These are phyloP conservation scores for Haematococcus lacustris DNA, from an alignment of 139 green algal species.

Conservation along the genomic window DNA sequence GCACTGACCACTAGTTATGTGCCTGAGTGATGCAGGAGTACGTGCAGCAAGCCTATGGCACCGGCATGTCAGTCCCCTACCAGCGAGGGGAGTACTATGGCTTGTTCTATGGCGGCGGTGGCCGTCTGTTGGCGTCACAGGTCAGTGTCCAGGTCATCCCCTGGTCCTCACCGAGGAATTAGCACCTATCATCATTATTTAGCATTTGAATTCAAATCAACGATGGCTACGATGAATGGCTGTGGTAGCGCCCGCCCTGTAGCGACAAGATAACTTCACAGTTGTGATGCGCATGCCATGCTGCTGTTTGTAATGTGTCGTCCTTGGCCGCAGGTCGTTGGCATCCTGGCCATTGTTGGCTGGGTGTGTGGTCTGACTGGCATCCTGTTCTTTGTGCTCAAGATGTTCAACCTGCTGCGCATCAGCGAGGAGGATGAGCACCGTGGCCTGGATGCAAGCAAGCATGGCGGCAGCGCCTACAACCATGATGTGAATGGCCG, in stretches of 20 bases:
- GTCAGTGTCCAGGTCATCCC: too few species aligned
- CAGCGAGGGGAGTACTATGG: constrained; percentile 22
- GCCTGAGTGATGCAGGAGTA: constrained; percentile 47
- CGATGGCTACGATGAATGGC: too few species aligned
- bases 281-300: too few species aligned
- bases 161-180: too few species aligned
- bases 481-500: constrained; percentile 8
- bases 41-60: constrained; percentile 29
- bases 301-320: not conserved
- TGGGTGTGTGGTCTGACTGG: constrained; percentile 38
- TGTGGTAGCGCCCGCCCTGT: too few species aligned
- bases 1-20: not conserved
- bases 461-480: constrained; percentile 54
- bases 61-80: too few species aligned
- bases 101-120: constrained; percentile 48
- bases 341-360: constrained; percentile 47
- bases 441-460: constrained; percentile 53
- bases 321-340: constrained; percentile 35
- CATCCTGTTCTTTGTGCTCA: constrained; percentile 64
- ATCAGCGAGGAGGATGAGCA: constrained; percentile 59
- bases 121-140: constrained; percentile 46
- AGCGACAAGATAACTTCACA: too few species aligned
- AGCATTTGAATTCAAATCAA: too few species aligned
- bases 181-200: too few species aligned
- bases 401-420: constrained; percentile 41